Base-by-base conservation (phyloP, 352 stramenopile species). In the Phytophthora quininea region DNA sequence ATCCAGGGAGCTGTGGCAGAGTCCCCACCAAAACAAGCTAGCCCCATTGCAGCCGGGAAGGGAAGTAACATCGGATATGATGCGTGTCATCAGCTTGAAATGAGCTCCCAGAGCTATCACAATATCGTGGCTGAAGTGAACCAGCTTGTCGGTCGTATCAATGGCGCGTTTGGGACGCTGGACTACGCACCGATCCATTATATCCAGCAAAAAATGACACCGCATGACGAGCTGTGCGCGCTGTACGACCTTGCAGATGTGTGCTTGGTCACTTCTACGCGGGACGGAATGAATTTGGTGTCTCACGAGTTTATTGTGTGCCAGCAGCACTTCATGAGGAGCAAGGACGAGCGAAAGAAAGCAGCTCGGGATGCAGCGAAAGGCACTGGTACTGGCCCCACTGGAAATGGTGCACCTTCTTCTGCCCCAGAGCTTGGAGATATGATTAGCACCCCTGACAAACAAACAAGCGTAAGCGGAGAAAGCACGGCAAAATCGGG, bases 141-240 rank as follows among this genome's bases (percentile, higher is more conserved):
- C 67, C 87, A 97, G 62, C 79, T 97, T 35, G 90, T 97, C 2
- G 89, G 89, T 0, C 84, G 89, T 6, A 96, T 97, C 62, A 97
- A 97, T 71, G 89, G 91, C 43, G 88, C 79, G 35, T 97, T 90
- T 70, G 88, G 89, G 3, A 93, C 85, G 35, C 62, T 97, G 1
- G 89, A 97, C 70, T 96, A 97, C 73, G 75, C 83, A 15, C 91
- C 91, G n/a, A 95, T 97, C 60, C 89, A 97, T 58, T 97, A 96
- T 73, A 95, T 97, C 46, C 90, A 96, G 67, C 89, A 95, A 58
- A 78, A 74, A 43, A 68, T 68, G 32, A 91, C 86, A 19, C 79
- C 77, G 6, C 85, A 96, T 58, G 91, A 97, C 55, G 89, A 97
- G 68, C 67, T 97, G 30, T 94, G 90, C 49, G 91, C 91, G 19